Conservation (phyloP, 176 grass and related monocot genomes). For the Tuctoria greenei region DNA sequence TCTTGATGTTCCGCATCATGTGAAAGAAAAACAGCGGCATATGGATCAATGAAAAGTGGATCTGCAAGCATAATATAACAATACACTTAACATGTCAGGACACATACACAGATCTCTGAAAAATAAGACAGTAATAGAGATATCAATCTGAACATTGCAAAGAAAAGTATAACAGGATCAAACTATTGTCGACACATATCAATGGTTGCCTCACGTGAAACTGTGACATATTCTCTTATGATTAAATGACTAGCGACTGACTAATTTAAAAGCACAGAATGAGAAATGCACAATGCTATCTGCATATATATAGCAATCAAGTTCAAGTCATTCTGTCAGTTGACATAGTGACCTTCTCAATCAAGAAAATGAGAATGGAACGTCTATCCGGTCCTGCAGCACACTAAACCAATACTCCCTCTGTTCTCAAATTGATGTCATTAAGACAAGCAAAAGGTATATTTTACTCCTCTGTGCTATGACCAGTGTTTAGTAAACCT, state of each 20-base stretch:
- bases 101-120: slow-evolving; percentile 1
- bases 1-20: slow-evolving; percentile 28
- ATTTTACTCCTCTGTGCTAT: too few relatives aligned
- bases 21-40: slow-evolving; percentile 74
- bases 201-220: background rate
- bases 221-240: background rate
- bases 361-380: background rate
- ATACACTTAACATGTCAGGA: background rate
- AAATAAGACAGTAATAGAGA: background rate
- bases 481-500: too few relatives aligned
- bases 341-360: background rate
- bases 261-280: background rate
- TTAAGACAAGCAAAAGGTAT: too few relatives aligned
- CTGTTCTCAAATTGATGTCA: too few relatives aligned
- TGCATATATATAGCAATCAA: too few relatives aligned
- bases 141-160: too few relatives aligned
- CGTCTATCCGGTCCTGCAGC: background rate
- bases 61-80: slow-evolving; percentile 51
- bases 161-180: too few relatives aligned
- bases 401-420: background rate
- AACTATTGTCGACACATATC: background rate
- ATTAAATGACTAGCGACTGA: background rate
- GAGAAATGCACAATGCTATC: background rate
- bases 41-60: slow-evolving; percentile 86
- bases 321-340: background rate